Evolutionary conservation across 2,329 filamentous ascomycete genomes (phyloP).

Genomic region (Anthostomella pinea): DNA sequence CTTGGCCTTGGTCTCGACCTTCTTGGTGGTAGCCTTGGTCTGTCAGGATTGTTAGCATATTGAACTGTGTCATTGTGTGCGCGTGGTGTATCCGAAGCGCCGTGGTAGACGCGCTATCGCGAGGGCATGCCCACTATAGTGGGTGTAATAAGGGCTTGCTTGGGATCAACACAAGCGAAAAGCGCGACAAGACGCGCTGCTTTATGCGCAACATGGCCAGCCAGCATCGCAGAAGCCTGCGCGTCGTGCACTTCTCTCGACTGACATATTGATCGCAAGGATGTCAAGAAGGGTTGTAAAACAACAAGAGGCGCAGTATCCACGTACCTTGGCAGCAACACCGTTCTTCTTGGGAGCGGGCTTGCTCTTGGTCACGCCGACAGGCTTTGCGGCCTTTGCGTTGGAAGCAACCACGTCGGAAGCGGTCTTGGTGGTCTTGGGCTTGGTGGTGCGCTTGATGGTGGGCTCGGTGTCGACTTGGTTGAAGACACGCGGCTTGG

Average conservation of each 20-base stretch:
- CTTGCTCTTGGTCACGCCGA: conserved; percentile 34
- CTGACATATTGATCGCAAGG: too few species aligned
- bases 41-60: conserved; percentile 21
- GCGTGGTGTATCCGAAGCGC: too few species aligned
- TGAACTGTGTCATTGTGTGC: too few species aligned
- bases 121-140: background rate
- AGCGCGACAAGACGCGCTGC: too few species aligned
- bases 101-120: too few species aligned
- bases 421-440: conserved; percentile 27
- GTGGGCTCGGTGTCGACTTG: conserved; percentile 46
- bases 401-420: conserved; percentile 14
- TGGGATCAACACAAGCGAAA: too few species aligned
- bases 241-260: too few species aligned
- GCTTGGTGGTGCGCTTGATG: conserved; percentile 40
- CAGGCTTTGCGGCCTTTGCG: conserved; percentile 28
- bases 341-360: conserved; percentile 31
- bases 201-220: too few species aligned
- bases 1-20: conserved; percentile 29
- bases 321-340: conserved; percentile 29
- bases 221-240: too few species aligned
- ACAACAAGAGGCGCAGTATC: conserved; percentile 2
- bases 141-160: too few species aligned
- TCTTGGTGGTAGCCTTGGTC: conserved; percentile 31
- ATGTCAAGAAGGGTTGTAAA: background rate
- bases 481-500: conserved; percentile 50